Conservation (phyloP, 371 early-diverging fungal species). For the Mortierella sp. region DNA sequence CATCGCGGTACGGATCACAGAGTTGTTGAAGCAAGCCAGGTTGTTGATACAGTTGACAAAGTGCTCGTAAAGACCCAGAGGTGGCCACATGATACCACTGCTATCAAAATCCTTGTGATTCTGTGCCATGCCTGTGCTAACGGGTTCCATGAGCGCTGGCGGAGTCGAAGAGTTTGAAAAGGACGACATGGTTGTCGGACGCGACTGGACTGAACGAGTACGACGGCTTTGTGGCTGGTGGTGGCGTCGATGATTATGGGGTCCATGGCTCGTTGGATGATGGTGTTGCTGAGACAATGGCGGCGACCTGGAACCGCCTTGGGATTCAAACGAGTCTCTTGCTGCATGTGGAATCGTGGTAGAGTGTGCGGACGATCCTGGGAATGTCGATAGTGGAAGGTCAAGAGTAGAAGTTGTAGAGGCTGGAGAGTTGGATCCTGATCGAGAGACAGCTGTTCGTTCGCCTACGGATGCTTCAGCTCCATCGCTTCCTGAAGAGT, state of each 20-base stretch:
- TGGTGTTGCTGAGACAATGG: conserved; percentile 1
- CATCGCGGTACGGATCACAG: conserved; percentile 54
- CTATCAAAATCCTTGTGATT: conserved; percentile 5
- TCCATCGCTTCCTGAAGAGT: conserved; percentile 22
- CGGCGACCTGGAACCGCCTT: conserved; percentile 2
- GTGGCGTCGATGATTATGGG: conserved; percentile 4
- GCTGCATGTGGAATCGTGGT: neutral
- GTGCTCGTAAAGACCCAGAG: conserved; percentile 48
- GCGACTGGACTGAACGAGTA: conserved; percentile 23
- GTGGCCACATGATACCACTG: conserved; percentile 43
- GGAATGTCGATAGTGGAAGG: conserved; percentile 36
- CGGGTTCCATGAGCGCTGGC: conserved; percentile 17
- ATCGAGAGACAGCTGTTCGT: neutral
- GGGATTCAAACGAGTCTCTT: conserved; percentile 14
- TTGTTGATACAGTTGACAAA: conserved; percentile 55
- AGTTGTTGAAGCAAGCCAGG: conserved; percentile 55
- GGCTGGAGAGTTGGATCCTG: conserved; percentile 29
- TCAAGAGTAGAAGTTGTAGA: conserved; percentile 29
- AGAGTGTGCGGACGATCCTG: neutral
- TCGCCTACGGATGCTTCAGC: neutral
- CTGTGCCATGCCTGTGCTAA: conserved; percentile 3
- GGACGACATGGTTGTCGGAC: conserved; percentile 13
- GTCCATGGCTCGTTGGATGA: conserved; percentile 6
- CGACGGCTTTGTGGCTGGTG: conserved; percentile 22
- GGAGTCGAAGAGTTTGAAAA: conserved; percentile 33